Conservation (phyloP, 306 rosid species). For the Herpetospermum pedunculosum region DNA sequence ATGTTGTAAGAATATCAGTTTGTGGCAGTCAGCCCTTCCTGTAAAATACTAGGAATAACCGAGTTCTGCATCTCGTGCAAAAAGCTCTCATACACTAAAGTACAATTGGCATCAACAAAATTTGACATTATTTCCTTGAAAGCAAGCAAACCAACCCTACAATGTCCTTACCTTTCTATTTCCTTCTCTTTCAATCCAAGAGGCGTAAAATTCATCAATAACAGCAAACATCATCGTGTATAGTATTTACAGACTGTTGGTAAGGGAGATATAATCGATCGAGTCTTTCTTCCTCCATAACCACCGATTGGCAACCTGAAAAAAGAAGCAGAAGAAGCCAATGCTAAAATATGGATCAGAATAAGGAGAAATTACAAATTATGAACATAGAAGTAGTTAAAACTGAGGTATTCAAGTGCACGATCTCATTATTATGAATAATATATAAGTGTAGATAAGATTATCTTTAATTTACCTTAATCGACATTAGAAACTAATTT, state of each 20-base stretch:
- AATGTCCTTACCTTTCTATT: not conserved
- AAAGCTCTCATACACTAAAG: not conserved
- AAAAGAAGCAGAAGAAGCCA: not conserved
- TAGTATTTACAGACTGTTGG: constrained; percentile 5
- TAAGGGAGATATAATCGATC: constrained; percentile 1
- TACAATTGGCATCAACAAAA: not conserved
- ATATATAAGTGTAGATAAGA: not conserved
- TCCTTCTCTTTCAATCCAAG: not conserved
- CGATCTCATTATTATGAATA: not conserved
- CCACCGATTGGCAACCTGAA: constrained; percentile 17
- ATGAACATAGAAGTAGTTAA: not conserved
- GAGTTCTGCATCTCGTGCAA: not conserved
- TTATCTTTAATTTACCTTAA: constrained; percentile 19
- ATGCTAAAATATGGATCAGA: constrained; percentile 7
- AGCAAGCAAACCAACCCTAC: not conserved
- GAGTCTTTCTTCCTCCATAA: constrained; percentile 2
- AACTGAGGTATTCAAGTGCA: not conserved
- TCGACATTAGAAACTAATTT: constrained; percentile 19
- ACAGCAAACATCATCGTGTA: not conserved
- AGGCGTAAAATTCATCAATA: not conserved
- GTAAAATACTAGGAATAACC: not conserved
- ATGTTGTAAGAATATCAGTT: not conserved
- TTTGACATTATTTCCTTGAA: not conserved
- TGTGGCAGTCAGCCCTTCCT: not conserved
- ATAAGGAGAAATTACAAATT: not conserved